Evolutionary conservation across 495 filamentous ascomycete species (phyloP), one percentile per base, ranked within the genome.

Genomic region (Oidiodendron maius): DNA sequence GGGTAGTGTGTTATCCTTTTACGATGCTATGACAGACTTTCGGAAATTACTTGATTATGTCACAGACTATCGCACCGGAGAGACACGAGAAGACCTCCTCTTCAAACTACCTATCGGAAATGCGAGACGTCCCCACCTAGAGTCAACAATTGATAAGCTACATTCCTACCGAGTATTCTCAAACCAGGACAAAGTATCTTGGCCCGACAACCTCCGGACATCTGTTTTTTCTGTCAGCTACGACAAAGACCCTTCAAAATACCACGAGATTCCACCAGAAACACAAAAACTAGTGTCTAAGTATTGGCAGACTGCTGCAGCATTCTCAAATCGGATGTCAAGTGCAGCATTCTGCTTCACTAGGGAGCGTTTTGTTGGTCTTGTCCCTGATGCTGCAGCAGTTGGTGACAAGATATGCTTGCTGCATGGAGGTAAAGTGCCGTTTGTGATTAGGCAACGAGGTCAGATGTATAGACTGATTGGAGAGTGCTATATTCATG

Each of bases 401-500:
- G 18, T 37, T 24, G 48, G 40, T 28, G 48, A 51, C 38, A n/a
- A 9, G 6, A 37, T 51, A 10, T n/a, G 12, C 15, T 3, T 44
- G 17, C 37, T 51, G 2, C 24, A 38, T 10, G 48, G 48, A 30
- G 39, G 25, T n/a, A 34, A 6, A 2, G 48, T 51, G 2, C 48
- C 48, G n/a, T 44, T 51, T 44, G 17, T 51, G 3, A 36, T 51
- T 26, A 35, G 28, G 22, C 23, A 23, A 15, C 11, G n/a, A 24
- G 28, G 32, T 6, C 15, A 20, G 44, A 38, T 13, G 15, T n/a
- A 38, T 5, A 44, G 18, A 24, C 37, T 58, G 12, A 16, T 55
- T 11, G 51, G 55, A 3, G 51, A 58, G 40, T 50, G 40, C 26
- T 58, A 55, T 51, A 43, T 58, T 1, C 46, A 58, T 44, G 46